Percentiles rank a stretch among this genome's conserved stretches.
These are phyloP conservation scores for Dentipellis sp. DNA, from an alignment of 768 basidiomycete species.

Conservation along the genomic window DNA sequence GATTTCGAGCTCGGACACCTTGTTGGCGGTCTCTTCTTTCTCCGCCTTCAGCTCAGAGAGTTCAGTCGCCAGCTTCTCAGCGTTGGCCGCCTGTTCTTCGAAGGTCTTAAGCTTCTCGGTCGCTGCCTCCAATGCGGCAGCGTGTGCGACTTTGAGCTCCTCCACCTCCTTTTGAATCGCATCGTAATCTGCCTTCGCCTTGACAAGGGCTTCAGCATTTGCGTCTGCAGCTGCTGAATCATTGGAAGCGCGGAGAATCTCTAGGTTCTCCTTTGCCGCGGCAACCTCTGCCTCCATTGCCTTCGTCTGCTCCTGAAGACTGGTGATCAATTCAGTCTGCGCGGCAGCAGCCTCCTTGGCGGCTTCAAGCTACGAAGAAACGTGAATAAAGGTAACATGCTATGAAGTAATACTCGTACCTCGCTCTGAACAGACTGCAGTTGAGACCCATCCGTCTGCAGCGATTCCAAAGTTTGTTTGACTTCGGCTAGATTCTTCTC, in stretches of 20 bases:
- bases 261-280: conserved; percentile 43
- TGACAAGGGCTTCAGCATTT: conserved; percentile 44
- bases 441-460: conserved; percentile 21
- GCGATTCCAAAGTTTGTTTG: conserved; percentile 30
- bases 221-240: conserved; percentile 34
- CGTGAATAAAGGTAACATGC: background rate
- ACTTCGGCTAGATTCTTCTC: conserved; percentile 39
- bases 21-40: conserved; percentile 61
- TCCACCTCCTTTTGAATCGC: conserved; percentile 43
- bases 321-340: conserved; percentile 38
- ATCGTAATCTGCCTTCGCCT: conserved; percentile 54
- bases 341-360: conserved; percentile 30
- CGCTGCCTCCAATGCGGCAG: conserved; percentile 37
- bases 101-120: conserved; percentile 35
- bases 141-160: conserved; percentile 40
- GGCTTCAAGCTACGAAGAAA: conserved; percentile 36
- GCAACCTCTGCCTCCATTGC: conserved; percentile 41
- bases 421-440: conserved; percentile 38
- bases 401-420: conserved; percentile 20
- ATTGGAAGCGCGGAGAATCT: conserved; percentile 37
- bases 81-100: conserved; percentile 35
- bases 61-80: conserved; percentile 37
- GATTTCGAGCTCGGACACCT: conserved; percentile 73
- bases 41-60: conserved; percentile 46
- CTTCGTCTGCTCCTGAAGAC: conserved; percentile 41